Evolutionary conservation across 208 protist species (phyloP).

Genomic region (Trypanosoma lewisi): DNA sequence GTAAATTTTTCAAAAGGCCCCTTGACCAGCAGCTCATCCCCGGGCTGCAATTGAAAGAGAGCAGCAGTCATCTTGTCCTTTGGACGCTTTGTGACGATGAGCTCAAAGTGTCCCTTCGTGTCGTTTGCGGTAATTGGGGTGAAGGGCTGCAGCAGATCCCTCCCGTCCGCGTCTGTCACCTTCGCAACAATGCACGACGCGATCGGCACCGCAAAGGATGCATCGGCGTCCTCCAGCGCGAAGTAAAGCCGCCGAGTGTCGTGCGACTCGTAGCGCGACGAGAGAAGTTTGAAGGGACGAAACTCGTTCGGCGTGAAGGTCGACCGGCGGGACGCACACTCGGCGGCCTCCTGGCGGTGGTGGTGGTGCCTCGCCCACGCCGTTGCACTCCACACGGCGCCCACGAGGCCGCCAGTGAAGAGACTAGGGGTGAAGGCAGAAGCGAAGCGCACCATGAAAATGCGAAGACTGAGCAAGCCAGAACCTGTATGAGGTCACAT

Average conservation of each 20-base stretch:
- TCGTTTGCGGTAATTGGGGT: slow-evolving; percentile 76
- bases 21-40: slow-evolving; percentile 89
- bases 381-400: slow-evolving; percentile 32
- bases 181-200: slow-evolving; percentile 75
- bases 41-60: slow-evolving; percentile 88
- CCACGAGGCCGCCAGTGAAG: slow-evolving; percentile 31
- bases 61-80: slow-evolving; percentile 88
- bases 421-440: slow-evolving; percentile 35
- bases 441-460: slow-evolving; percentile 35
- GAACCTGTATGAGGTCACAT: neutral
- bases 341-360: slow-evolving; percentile 21
- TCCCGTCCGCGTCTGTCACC: slow-evolving; percentile 68
- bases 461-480: slow-evolving; percentile 1
- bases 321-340: slow-evolving; percentile 41
- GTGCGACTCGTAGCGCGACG: slow-evolving; percentile 80
- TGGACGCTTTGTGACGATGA: slow-evolving; percentile 89
- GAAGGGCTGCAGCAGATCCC: slow-evolving; percentile 81
- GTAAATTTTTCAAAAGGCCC: slow-evolving; percentile 89
- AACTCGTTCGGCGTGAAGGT: slow-evolving; percentile 78
- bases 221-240: slow-evolving; percentile 60
- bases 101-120: slow-evolving; percentile 83
- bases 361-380: slow-evolving; percentile 13
- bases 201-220: slow-evolving; percentile 64
- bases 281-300: slow-evolving; percentile 75
- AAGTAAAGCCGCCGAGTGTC: slow-evolving; percentile 87